Conservation (phyloP, 129 eudicot species). For the Centaurea solstitialis region DNA sequence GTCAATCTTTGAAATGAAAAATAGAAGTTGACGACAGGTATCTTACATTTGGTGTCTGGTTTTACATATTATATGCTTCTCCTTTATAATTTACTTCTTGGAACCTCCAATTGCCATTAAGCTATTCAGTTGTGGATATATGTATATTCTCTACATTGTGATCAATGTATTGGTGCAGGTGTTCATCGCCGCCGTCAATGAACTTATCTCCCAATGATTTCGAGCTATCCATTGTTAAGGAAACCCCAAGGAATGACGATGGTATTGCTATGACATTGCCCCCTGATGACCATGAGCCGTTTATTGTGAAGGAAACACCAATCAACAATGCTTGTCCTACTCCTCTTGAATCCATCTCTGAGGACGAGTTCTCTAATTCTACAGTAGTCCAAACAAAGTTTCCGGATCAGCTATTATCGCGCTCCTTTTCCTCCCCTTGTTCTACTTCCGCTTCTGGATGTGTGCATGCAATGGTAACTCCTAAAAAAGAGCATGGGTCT, state of each 20-base stretch:
- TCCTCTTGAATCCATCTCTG: constrained; percentile 41
- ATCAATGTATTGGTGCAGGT: constrained; percentile 49
- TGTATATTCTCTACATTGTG: constrained; percentile 1
- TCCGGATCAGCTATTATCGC: constrained; percentile 31
- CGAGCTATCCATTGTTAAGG: constrained; percentile 60
- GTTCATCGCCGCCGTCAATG: constrained; percentile 30
- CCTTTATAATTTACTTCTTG: background rate
- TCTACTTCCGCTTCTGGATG: constrained; percentile 31
- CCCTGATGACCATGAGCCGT: constrained; percentile 31
- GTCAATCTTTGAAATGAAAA: background rate
- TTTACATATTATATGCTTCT: background rate
- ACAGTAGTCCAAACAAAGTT: constrained; percentile 40
- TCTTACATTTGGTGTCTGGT: background rate
- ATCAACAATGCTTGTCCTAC: constrained; percentile 4
- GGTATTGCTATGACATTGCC: background rate
- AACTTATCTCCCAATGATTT: constrained; percentile 35
- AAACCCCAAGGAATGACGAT: constrained; percentile 54
- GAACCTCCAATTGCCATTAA: constrained; percentile 7
- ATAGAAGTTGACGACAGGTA: background rate
- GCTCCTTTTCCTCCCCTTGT: constrained; percentile 24
- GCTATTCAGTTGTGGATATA: background rate
- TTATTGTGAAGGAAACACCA: constrained; percentile 65
- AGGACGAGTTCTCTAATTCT: constrained; percentile 46
- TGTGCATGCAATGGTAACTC: constrained; percentile 44
- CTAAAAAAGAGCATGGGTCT: constrained; percentile 38